phyloP scores from a whole-genome alignment of 169 alveolate species.

The Plasmodium reichenowi region DNA sequence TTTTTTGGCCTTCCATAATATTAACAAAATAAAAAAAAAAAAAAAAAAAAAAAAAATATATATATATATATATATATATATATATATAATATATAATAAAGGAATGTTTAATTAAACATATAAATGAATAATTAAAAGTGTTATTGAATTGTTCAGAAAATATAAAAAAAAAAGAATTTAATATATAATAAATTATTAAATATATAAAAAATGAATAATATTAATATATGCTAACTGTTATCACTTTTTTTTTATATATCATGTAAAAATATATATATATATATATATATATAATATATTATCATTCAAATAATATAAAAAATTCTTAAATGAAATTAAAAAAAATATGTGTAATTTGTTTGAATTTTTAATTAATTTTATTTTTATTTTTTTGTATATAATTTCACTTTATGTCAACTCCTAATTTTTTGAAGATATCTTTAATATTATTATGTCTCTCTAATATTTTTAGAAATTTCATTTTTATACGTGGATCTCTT shows the following conservation, averaged over 20 bases:
- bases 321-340: background rate
- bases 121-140: background rate
- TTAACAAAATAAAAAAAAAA: no score
- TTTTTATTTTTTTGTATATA: background rate
- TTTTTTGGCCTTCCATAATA: no score
- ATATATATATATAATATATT: background rate
- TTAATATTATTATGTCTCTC: slow-evolving; percentile 74
- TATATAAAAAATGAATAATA: background rate
- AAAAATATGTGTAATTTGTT: background rate
- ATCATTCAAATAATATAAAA: background rate
- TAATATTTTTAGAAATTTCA: slow-evolving; percentile 73
- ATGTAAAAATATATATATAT: background rate
- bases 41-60: background rate
- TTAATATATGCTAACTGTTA: background rate
- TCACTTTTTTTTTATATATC: background rate
- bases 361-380: background rate
- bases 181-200: background rate
- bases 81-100: background rate
- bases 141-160: background rate
- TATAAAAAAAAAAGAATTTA: background rate
- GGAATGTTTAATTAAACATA: background rate
- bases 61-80: background rate
- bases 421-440: slow-evolving; percentile 71
- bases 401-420: slow-evolving; percentile 65
- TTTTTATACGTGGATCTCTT: slow-evolving; percentile 73